These are phyloP conservation scores for Alloteropsis semialata DNA, from an alignment of 176 grass and related monocot genomes.

Conservation along the genomic window DNA sequence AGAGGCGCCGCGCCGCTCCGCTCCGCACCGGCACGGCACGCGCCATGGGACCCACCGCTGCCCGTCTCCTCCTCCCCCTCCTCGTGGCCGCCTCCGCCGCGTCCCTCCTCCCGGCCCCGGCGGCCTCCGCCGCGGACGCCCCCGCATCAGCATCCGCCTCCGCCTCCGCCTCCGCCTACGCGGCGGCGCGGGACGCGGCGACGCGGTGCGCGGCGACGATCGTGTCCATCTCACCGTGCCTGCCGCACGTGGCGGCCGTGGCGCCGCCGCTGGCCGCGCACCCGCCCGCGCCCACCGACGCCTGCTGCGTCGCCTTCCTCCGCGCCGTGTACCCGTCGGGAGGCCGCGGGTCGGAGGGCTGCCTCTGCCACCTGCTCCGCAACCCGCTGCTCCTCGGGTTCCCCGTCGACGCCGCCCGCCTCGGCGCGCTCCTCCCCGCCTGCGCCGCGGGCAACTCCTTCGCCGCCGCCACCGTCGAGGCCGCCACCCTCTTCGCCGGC, in stretches of 20 bases:
- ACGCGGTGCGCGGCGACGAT: constrained; percentile 18
- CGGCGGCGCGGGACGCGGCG: not conserved
- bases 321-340: constrained; percentile 20
- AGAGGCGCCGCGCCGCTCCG: not conserved
- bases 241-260: constrained; percentile 37
- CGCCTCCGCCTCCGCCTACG: not conserved
- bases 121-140: not conserved
- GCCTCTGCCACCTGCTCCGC: constrained; percentile 51
- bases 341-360: constrained; percentile 4
- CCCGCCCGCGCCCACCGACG: constrained; percentile 10
- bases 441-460: constrained; percentile 31
- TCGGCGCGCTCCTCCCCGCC: constrained; percentile 39
- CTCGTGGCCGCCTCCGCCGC: no score
- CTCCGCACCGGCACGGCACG: no score
- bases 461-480: constrained; percentile 17
- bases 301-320: constrained; percentile 54
- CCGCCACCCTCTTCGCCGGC: constrained; percentile 11
- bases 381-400: constrained; percentile 53
- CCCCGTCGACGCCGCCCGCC: constrained; percentile 39
- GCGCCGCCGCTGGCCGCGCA: not conserved
- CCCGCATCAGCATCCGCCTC: not conserved
- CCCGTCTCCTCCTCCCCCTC: not conserved
- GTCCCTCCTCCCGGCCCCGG: not conserved
- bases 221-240: constrained; percentile 40
- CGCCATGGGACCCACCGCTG: not conserved